phyloP scores from a whole-genome alignment of 2,329 filamentous ascomycete genomes.

The Byssoonygena ceratinophila region DNA sequence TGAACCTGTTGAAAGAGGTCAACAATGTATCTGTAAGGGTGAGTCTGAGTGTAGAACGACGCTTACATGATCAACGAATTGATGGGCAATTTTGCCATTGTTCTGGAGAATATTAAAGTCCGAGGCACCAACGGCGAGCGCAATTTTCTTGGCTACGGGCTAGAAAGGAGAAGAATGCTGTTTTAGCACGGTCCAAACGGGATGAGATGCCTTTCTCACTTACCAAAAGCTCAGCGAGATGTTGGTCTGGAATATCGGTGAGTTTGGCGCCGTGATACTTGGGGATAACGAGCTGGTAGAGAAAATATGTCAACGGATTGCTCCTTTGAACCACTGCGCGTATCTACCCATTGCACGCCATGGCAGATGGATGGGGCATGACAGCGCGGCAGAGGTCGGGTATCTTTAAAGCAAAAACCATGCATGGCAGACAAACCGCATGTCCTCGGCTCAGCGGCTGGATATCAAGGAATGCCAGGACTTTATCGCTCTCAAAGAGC shows the following conservation, averaged over 20 bases:
- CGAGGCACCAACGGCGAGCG: constrained; percentile 58
- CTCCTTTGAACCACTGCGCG: background rate
- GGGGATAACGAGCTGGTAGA: constrained; percentile 74
- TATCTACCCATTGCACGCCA: background rate
- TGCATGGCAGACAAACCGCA: constrained; percentile 55
- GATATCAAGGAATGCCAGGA: constrained; percentile 93
- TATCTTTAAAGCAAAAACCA: background rate
- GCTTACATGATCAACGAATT: constrained; percentile 80
- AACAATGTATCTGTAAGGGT: background rate
- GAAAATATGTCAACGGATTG: background rate
- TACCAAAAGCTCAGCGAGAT: constrained; percentile 71
- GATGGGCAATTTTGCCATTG: constrained; percentile 84
- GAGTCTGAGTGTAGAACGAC: constrained; percentile 9
- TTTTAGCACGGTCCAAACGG: background rate
- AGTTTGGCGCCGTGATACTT: constrained; percentile 91
- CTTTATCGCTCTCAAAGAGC: constrained; percentile 88
- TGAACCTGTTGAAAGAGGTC: constrained; percentile 52
- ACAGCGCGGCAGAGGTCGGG: no score
- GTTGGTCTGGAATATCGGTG: constrained; percentile 81
- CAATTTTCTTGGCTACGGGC: constrained; percentile 80
- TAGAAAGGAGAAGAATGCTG: constrained; percentile 23
- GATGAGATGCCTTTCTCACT: constrained; percentile 18
- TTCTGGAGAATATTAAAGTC: constrained; percentile 96
- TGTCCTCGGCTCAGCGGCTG: constrained; percentile 80
- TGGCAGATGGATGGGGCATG: no score